Evolutionary conservation across 2,329 filamentous ascomycete species (phyloP).

Genomic region (Cladosporium sp.): DNA sequence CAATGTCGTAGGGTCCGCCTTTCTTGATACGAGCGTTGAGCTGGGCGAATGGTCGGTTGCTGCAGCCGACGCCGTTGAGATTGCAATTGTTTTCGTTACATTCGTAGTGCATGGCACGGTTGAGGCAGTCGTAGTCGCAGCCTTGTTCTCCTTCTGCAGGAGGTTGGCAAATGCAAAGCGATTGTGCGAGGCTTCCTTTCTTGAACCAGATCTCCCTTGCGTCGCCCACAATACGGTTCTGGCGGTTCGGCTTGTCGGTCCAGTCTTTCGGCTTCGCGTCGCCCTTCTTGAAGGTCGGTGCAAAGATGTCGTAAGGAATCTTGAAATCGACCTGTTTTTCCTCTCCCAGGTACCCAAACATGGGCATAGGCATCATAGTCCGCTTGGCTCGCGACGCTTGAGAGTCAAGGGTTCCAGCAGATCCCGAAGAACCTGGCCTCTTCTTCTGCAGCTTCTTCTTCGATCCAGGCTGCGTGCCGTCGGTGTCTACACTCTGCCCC

Average conservation of each 20-base stretch:
- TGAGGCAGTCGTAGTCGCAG: constrained; percentile 86
- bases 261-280: constrained; percentile 91
- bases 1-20: constrained; percentile 82
- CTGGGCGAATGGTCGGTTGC: constrained; percentile 81
- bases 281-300: constrained; percentile 64
- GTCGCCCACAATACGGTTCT: constrained; percentile 65
- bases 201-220: constrained; percentile 31
- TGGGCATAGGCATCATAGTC: constrained; percentile 27
- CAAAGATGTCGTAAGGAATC: constrained; percentile 83
- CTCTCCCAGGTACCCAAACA: constrained; percentile 48
- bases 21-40: constrained; percentile 65
- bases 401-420: constrained; percentile 37
- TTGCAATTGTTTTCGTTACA: constrained; percentile 88
- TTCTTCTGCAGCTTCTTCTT: constrained; percentile 44
- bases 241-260: constrained; percentile 71
- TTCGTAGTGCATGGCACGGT: constrained; percentile 95
- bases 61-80: constrained; percentile 65
- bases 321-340: constrained; percentile 66
- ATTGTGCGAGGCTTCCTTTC: constrained; percentile 21
- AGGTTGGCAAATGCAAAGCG: constrained; percentile 62
- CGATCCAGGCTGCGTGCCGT: constrained; percentile 33
- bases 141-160: constrained; percentile 48
- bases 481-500: constrained; percentile 58
- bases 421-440: constrained; percentile 20
- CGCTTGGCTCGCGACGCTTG: constrained; percentile 66